These are phyloP conservation scores for Crithidia fasciculata DNA, from an alignment of 208 protist species.

Conservation along the genomic window DNA sequence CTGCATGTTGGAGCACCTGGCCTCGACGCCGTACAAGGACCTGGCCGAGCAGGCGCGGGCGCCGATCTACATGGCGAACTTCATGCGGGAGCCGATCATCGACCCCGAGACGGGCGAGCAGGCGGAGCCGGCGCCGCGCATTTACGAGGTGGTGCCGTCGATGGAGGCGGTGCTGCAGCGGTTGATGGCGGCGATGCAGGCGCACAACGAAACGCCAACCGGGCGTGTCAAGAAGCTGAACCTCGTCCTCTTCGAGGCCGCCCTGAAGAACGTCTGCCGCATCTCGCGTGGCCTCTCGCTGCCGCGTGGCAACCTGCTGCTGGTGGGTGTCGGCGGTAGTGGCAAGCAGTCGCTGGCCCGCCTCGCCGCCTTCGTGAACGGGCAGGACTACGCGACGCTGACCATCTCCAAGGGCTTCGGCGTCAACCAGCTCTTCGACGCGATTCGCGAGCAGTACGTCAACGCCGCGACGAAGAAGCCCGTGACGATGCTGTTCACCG, in stretches of 20 bases:
- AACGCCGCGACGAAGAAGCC: slow-evolving; percentile 76
- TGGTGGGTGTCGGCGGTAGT: slow-evolving; percentile 94
- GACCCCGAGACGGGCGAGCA: slow-evolving; percentile 93
- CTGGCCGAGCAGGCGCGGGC: slow-evolving; percentile 76
- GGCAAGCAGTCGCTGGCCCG: slow-evolving; percentile 94
- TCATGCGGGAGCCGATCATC: slow-evolving; percentile 90
- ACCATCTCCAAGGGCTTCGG: slow-evolving; percentile 94
- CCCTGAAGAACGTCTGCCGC: slow-evolving; percentile 95
- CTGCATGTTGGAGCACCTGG: slow-evolving; percentile 77
- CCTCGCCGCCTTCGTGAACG: slow-evolving; percentile 89
- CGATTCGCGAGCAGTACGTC: slow-evolving; percentile 94
- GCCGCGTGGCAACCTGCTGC: slow-evolving; percentile 93
- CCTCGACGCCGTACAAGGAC: slow-evolving; percentile 81
- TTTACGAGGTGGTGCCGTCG: slow-evolving; percentile 95
- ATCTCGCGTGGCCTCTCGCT: slow-evolving; percentile 93
- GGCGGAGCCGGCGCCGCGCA: slow-evolving; percentile 89
- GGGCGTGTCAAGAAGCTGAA: slow-evolving; percentile 91
- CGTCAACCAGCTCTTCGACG: slow-evolving; percentile 94
- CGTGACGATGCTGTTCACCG: slow-evolving; percentile 98
- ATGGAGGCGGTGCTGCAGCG: slow-evolving; percentile 82
- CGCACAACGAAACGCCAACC: slow-evolving; percentile 86
- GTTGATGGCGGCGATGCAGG: slow-evolving; percentile 81
- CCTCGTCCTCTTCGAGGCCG: slow-evolving; percentile 96
- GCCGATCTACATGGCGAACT: slow-evolving; percentile 95
- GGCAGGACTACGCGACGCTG: slow-evolving; percentile 91